These are phyloP conservation scores for Penicillium bialowiezense DNA, from an alignment of 495 filamentous ascomycete genomes.

Conservation along the genomic window DNA sequence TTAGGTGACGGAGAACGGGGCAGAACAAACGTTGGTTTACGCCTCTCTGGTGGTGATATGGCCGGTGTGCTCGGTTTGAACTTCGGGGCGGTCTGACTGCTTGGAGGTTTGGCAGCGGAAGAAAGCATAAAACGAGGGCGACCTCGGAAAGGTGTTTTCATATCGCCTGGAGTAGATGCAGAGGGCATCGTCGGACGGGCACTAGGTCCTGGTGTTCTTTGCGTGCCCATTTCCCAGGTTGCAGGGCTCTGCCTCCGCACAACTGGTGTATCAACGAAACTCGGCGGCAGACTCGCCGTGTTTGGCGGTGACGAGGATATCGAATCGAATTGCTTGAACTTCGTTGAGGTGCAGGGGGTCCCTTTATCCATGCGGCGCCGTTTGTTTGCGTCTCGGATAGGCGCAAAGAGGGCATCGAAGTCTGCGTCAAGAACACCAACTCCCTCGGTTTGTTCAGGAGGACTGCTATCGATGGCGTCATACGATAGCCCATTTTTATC, in stretches of 20 bases:
- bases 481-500: slow-evolving; percentile 1
- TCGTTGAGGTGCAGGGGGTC: slow-evolving; percentile 3
- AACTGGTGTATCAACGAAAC: slow-evolving; percentile 2
- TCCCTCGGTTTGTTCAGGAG: slow-evolving; percentile 8
- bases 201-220: slow-evolving; percentile 9
- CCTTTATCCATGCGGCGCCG: slow-evolving; percentile 20
- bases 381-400: slow-evolving; percentile 25
- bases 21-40: slow-evolving; percentile 38
- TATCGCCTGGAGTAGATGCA: slow-evolving; percentile 15
- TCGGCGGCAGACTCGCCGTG: neutral
- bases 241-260: neutral
- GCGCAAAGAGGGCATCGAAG: slow-evolving; percentile 31
- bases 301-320: slow-evolving; percentile 23
- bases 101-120: slow-evolving; percentile 17
- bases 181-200: slow-evolving; percentile 3
- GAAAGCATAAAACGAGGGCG: slow-evolving; percentile 32
- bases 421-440: slow-evolving; percentile 19
- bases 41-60: slow-evolving; percentile 19
- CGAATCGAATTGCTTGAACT: neutral
- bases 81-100: slow-evolving; percentile 14
- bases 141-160: slow-evolving; percentile 21
- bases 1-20: slow-evolving; percentile 40
- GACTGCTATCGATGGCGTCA: slow-evolving; percentile 22
- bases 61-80: slow-evolving; percentile 10
- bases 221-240: neutral